Evolutionary conservation across 768 basidiomycete genomes (phyloP).

Genomic region (Phlebiopsis flavidoalba): DNA sequence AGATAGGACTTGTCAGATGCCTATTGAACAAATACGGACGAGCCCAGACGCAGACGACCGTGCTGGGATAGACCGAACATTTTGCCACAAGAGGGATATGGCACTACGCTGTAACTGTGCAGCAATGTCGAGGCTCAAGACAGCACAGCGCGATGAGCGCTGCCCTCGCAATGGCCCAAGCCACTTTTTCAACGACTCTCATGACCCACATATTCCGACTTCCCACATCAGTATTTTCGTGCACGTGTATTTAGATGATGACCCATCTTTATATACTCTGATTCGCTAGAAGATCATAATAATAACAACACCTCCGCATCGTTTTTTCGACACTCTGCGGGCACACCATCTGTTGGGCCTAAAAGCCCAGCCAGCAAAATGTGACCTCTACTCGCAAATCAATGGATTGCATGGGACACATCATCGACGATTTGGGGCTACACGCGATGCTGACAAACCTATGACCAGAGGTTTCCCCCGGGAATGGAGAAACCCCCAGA

Average conservation of each 20-base stretch:
- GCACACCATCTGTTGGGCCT: slow-evolving; percentile 28
- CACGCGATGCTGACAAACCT: slow-evolving; percentile 35
- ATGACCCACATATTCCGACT: slow-evolving; percentile 38
- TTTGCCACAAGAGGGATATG: no score
- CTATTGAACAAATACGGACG: slow-evolving; percentile 35
- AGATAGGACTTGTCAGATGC: slow-evolving; percentile 37
- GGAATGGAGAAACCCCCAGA: slow-evolving; percentile 29
- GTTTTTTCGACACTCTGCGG: slow-evolving; percentile 29
- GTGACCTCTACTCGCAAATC: slow-evolving; percentile 25
- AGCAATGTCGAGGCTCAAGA: no score
- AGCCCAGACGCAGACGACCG: slow-evolving; percentile 20
- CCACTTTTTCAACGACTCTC: slow-evolving; percentile 40
- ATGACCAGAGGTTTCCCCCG: slow-evolving; percentile 25
- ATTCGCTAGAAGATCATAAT: slow-evolving; percentile 33
- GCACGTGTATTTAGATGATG: slow-evolving; percentile 42
- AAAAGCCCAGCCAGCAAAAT: slow-evolving; percentile 29
- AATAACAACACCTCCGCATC: slow-evolving; percentile 24
- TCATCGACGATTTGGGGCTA: slow-evolving; percentile 34
- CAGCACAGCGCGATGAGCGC: no score
- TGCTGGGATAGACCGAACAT: slow-evolving; percentile 25
- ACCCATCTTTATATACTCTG: slow-evolving; percentile 35
- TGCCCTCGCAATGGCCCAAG: slow-evolving; percentile 43
- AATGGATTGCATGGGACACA: slow-evolving; percentile 35
- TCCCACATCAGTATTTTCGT: slow-evolving; percentile 33
- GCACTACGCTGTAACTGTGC: no score